Evolutionary conservation across 495 filamentous ascomycete genomes (phyloP), one percentile per base, ranked within the genome.

Genomic region (Xylaria acuta): DNA sequence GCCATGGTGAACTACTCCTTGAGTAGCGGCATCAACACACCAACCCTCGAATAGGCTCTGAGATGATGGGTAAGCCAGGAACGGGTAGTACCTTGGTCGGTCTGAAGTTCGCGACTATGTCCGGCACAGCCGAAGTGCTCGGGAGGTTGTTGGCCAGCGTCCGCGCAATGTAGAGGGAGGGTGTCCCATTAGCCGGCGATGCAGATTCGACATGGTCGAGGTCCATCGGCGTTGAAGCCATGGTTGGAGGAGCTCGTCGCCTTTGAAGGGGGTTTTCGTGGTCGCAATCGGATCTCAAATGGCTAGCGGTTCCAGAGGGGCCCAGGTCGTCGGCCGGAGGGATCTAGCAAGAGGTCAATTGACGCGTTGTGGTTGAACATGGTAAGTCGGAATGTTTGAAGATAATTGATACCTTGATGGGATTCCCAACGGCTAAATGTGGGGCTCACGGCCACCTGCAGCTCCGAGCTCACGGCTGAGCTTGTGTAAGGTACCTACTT

Each of bases 171-270:
- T 82, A 82, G 6, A 85, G 77, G 7, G 76, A 66, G 5, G 82
- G 79, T 8, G 81, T 80, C 72, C 72, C 76, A 67, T 82, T 75
- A 16, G 77, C 67, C 49, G 72, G 73, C 45, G 81, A 77, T 6
- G 80, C 74, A n/a, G 77, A 59, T 32, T 82, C 82, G 43, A 74
- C 79, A 54, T 74, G 75, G 64, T 88, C 86, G 63, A 88, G 75
- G 47, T 84, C 86, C 86, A 88, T 88, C 8, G 85, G 84, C 32
- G 84, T 87, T 12, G 85, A 84, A 11, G 84, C 78, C 86, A 88
- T 87, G n/a, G 18, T 76, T 49, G 32, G 38, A 38, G 36, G 38
- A 20, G 25, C 22, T 54, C 20, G 49, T 59, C 7, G 40, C 62
- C 20, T 43, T 22, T 5, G 4, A 22, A 49, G 20, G 16, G 11